These are phyloP conservation scores for Tricholoma sp. DNA, from an alignment of 768 basidiomycete species.

Conservation along the genomic window DNA sequence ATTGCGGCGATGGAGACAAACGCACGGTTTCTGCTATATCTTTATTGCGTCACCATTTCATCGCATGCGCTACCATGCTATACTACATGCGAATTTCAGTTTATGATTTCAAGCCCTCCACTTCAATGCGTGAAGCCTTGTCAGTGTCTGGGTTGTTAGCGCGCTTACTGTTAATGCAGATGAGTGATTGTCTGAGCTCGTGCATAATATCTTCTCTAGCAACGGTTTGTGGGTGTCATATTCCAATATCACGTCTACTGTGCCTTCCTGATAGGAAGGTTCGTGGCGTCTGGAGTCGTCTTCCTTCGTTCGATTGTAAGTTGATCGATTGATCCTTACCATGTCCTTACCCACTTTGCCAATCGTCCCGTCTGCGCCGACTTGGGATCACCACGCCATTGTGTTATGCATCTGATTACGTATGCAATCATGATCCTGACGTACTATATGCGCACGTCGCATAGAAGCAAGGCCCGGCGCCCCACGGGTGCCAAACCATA, in stretches of 20 bases:
- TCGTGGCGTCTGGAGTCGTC: no score
- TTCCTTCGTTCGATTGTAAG: no score
- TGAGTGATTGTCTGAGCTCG: neutral
- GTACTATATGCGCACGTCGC: neutral
- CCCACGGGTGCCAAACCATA: no score
- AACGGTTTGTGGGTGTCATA: no score
- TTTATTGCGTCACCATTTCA: conserved; percentile 5
- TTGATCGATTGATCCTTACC: no score
- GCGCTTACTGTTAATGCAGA: neutral
- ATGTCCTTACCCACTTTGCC: no score
- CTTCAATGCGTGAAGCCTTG: neutral
- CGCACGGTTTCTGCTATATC: neutral
- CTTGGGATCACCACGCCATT: no score
- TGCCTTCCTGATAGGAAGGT: no score
- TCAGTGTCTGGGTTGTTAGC: no score
- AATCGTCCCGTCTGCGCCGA: no score
- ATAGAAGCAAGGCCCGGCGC: no score
- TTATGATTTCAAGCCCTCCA: conserved; percentile 11
- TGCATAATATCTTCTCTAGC: neutral
- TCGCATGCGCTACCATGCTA: neutral
- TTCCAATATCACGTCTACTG: no score
- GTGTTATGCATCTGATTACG: neutral
- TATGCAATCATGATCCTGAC: neutral
- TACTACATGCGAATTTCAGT: conserved; percentile 14
- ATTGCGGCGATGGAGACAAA: conserved; percentile 1